Conservation (phyloP, 2,329 filamentous ascomycete species). For the Aureobasidium sp. region DNA sequence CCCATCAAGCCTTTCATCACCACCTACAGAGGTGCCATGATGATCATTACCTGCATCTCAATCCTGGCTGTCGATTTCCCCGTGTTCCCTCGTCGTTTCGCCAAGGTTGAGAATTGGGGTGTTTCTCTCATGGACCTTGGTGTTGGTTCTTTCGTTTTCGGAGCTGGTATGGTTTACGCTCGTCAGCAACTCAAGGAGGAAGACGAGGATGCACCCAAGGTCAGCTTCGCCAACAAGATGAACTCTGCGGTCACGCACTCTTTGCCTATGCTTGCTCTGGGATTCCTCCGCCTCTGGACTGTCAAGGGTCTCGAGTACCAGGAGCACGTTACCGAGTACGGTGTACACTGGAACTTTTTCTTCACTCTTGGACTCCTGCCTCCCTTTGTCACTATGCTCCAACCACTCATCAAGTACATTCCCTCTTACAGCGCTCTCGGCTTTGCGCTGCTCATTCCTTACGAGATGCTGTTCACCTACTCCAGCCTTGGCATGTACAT, state of each 20-base stretch:
- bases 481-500: constrained; percentile 76
- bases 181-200: constrained; percentile 64
- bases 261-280: constrained; percentile 70
- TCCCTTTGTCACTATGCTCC: constrained; percentile 77
- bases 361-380: constrained; percentile 86
- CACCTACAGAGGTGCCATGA: constrained; percentile 81
- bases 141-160: constrained; percentile 95
- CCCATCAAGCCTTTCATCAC: constrained; percentile 89
- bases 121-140: constrained; percentile 98
- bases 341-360: constrained; percentile 99
- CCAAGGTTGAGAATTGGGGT: constrained; percentile 98
- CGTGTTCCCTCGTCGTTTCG: constrained; percentile 87
- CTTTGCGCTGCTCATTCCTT: constrained; percentile 56
- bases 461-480: constrained; percentile 67
- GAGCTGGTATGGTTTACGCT: constrained; percentile 81
- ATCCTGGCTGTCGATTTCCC: constrained; percentile 96
- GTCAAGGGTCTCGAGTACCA: constrained; percentile 95
- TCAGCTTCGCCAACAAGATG: constrained; percentile 50
- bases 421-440: constrained; percentile 71
- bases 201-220: constrained; percentile 26
- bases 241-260: constrained; percentile 66
- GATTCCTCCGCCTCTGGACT: constrained; percentile 70
- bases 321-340: constrained; percentile 95
- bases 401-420: constrained; percentile 58
- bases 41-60: constrained; percentile 78